Evolutionary conservation across 495 filamentous ascomycete species (phyloP), one percentile per base, ranked within the genome.

Genomic region (Neurospora sublineolata): DNA sequence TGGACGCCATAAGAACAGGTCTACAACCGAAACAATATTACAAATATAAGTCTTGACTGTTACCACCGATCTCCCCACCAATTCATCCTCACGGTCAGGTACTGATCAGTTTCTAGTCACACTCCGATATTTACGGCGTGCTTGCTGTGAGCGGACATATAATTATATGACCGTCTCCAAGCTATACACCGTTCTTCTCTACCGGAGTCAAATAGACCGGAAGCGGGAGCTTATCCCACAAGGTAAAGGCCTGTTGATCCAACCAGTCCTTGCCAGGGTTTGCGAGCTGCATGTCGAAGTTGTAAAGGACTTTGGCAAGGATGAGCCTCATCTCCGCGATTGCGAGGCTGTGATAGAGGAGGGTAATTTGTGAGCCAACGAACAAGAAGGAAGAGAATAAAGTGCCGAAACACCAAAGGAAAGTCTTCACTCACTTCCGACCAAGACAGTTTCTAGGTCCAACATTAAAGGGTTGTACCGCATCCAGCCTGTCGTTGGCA

Each of bases 381-480:
- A 60, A 33, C 52, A 58, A 58, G 23, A 12, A 68, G 46, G 9
- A 67, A 33, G 27, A 20, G 27, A 64, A 9, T 16, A 27, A 18
- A 52, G 9, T 27, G 44, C 44, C 20, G 2, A 23, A 52, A 52
- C 44, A 52, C 10, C 20, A 23, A 20, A 52, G 44, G 20, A 12
- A 12, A 52, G 3, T 14, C 12, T 60, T 33, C 36, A 83, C 86
- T 77, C 76, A 89, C 86, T 85, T 86, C 74, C 81, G 79, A 37
- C 87, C 87, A 60, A 88, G 80, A 71, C 87, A 89, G 73, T 87
- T 85, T 44, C 88, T 75, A 12, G 84, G 86, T 0, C 88, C 88
- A 39, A 82, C 20, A 42, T 80, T 80, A 70, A 89, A 90, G 12
- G 87, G 84, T 67, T 86, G 82, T 30, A 85, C 75, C 9, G 82